Base-by-base conservation (phyloP, 2,329 filamentous ascomycete species). In the Claviceps maximensis region DNA sequence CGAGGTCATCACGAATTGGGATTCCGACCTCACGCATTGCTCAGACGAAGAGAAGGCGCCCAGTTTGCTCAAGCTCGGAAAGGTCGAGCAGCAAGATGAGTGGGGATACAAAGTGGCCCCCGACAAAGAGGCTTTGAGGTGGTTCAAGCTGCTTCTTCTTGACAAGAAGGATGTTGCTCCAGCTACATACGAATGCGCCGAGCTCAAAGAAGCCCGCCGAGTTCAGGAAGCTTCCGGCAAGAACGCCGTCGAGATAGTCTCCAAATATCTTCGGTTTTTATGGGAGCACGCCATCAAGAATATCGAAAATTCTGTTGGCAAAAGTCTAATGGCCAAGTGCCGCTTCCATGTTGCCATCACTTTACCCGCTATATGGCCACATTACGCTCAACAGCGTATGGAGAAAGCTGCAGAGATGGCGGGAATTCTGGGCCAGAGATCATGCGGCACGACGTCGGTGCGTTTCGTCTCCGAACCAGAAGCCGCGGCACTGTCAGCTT, bases 311-410 rank as follows among this genome's bases (percentile, higher is more conserved):
- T 57, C 61, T 0, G 47, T 60, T 4, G 66, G 66, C 0, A n/a
- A 54, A 0, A 47, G 54, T 0, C 54, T 66, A 0, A 29, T 68
- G 0, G 55, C 61, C 0, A 50, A 54, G 9, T 57, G 60, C 6
- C 58, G 36, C 0, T 62, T 74, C 12, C 62, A 69, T 13, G 58
- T 75, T 2, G 63, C 74, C 1, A 56, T 73, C 1, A 75, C 73
- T 0, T 40, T 76, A 0, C 73, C 73, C 0, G 73, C 73, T 0
- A 74, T 75, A 9, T 76, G 73, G 72, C 67, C 69, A 0, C 58
- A 64, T 0, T 71, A 71, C 51, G 67, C 68, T 1, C 64, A 65
- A 1, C 23, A 53, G 0, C 54, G 62, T 0, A 74, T 76, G 72
- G 55, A 60, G 0, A 47, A 64, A 0, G 73, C 71, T 0, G 63